Evolutionary conservation across 331 rosid genomes (phyloP), one percentile per base, ranked within the genome.

Genomic region (Quercus tomentella): DNA sequence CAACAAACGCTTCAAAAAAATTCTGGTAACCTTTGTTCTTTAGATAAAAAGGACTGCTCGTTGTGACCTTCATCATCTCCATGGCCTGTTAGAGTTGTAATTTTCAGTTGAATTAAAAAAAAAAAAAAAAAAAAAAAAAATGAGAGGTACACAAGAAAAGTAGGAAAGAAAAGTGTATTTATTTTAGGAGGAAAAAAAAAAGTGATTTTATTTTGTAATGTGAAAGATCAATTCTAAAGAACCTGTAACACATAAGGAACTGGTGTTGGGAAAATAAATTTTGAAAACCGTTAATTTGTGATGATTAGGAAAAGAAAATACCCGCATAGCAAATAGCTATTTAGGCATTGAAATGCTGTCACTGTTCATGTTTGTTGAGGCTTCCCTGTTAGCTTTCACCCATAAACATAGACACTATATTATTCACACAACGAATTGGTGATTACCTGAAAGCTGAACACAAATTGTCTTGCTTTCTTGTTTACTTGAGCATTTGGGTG

Each of bases 381-480:
- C 37, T 51, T 28, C 20, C 73, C n/a, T 76, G 71, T 22, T 78
- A 78, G 60, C 52, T 80, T 25, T 57, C 62, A 73, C 69, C 18
- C 21, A 28, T 17, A 16, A 63, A 30, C 18, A 63, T 2, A 31
- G 71, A 65, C 15, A 65, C 49, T 65, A 78, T 17, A 70, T 37
- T 55, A 70, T 70, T n/a, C 49, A 52, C 21, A 56, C 22, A 66
- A 52, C 16, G 35, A 18, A 81, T 51, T 17, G 68, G 68, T 68
- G 76, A 76, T 84, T 88, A 94, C 97, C 98, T 89, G 91, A 82
- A 94, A 94, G 79, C 96, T 90, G 83, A 84, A 89, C 84, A 76
- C 35, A 70, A 92, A 90, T 66, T 94, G 97, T 80, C 96, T 88
- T 68, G 97, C 98, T 83, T 83, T 88, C 92, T 94, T 92, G 87